Percentiles rank a stretch among this genome's conserved stretches.
Evolutionary conservation across 176 grass and related monocot genomes (phyloP).

Genomic region (Cymbopogon citratus): DNA sequence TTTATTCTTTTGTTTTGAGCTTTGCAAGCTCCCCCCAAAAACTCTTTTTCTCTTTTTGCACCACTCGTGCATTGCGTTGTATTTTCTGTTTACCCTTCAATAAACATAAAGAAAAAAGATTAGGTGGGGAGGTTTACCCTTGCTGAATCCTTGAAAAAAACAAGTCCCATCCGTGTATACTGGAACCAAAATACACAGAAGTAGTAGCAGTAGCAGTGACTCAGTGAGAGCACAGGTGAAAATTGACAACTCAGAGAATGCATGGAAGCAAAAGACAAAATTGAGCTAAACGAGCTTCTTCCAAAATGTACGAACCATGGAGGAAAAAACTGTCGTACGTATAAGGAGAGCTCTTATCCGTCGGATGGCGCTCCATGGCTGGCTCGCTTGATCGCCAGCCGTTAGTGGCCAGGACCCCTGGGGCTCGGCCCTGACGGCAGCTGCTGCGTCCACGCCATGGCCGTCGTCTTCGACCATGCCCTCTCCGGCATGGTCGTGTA

Average conservation of each 20-base stretch:
- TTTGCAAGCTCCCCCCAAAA: too few relatives aligned
- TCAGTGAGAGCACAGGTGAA: not conserved
- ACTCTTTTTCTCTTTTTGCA: too few relatives aligned
- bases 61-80: too few relatives aligned
- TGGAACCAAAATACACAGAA: not conserved
- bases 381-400: not conserved
- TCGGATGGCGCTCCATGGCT: not conserved
- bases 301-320: constrained; percentile 27
- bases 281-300: constrained; percentile 22
- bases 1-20: too few relatives aligned
- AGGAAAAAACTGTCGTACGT: constrained; percentile 22
- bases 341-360: constrained; percentile 32
- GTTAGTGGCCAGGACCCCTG: constrained; percentile 42
- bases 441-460: constrained; percentile 42
- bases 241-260: not conserved
- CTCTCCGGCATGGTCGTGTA: constrained; percentile 20
- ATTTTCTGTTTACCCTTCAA: too few relatives aligned
- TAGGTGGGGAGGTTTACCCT: too few relatives aligned
- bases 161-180: not conserved
- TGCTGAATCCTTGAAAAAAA: too few relatives aligned
- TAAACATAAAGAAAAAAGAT: too few relatives aligned
- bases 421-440: constrained; percentile 36
- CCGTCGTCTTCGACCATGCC: constrained; percentile 6
- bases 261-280: not conserved
- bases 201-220: not conserved